Base-by-base conservation (phyloP, 805 yeast species). In the Metschnikowia corniflorae region DNA sequence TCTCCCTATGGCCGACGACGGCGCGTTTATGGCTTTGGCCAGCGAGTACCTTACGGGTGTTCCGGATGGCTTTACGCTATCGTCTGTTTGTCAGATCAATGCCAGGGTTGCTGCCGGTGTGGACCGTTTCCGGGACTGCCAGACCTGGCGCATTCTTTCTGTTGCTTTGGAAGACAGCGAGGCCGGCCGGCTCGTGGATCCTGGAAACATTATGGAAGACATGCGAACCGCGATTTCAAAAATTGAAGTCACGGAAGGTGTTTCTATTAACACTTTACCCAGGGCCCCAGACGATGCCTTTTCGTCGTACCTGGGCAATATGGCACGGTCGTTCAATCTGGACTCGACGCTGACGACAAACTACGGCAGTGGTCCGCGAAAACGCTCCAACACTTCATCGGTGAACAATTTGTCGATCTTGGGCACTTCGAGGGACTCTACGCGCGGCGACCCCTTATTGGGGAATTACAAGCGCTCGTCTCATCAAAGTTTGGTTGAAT, bases 101-200 rank as follows among this genome's bases (percentile, higher is more conserved):
- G 73, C 86, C 0, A 59, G 66, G 13, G 62, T 77, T 7, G 84
- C 84, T 0, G 71, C 71, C 0, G 63, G 68, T 30, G 82, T 70
- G 1, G 66, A 68, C 13, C 57, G 67, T 33, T 64, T 61, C 35
- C 58, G 85, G 40, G 83, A 78, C 37, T 66, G 80, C 36, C 85
- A 78, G 50, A 70, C 77, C 0, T 82, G 88, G 88, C 58, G 70
- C 41, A 68, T 79, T 3, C 57, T 81, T 5, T 73, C 74, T 10
- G 73, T 72, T 22, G 61, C 78, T 19, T 56, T 80, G 4, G 68
- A 58, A 26, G 61, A 58, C 26, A 60, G 70, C 58, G 24, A n/a
- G 12, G 61, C 55, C 27, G 15, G 44, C 33, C 15, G 15, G 7
- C 3, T 15, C 10, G 29, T 19, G 29, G 14, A 18, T 7, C 13